A percentile compares a stretch with the other conserved stretches of the same genome.
phyloP scores from a whole-genome alignment of 2,329 filamentous ascomycete species.

The Hypoxylon sp. region DNA sequence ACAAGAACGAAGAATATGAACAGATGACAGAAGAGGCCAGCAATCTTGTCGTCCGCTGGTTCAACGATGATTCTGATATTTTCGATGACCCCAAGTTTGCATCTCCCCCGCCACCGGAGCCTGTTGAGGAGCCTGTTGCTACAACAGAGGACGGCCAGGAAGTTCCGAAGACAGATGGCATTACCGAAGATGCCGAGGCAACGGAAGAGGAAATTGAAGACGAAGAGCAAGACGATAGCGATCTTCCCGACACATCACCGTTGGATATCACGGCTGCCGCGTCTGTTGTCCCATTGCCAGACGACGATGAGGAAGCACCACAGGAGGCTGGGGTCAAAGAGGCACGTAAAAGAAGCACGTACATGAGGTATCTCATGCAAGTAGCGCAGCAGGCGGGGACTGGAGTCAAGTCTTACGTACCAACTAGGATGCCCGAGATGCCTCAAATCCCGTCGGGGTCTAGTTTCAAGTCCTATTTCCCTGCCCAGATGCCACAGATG shows the following conservation, averaged over 20 bases:
- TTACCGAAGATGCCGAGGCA: conserved; percentile 42
- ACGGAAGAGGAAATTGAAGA: conserved; percentile 28
- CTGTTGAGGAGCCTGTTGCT: conserved; percentile 54
- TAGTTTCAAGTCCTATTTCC: conserved; percentile 54
- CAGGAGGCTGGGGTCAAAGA: conserved; percentile 55
- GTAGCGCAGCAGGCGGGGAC: conserved; percentile 66
- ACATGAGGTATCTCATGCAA: conserved; percentile 65
- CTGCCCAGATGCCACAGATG: conserved; percentile 53
- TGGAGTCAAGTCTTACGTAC: conserved; percentile 62
- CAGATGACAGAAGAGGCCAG: conserved; percentile 72
- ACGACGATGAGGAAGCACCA: conserved; percentile 56
- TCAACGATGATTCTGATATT: conserved; percentile 61
- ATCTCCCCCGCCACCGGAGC: conserved; percentile 58
- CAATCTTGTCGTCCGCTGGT: conserved; percentile 71
- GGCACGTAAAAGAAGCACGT: conserved; percentile 58
- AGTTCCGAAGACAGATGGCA: conserved; percentile 50
- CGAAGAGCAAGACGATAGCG: conserved; percentile 40
- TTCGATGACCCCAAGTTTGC: conserved; percentile 65
- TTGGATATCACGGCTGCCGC: conserved; percentile 69
- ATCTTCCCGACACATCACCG: conserved; percentile 61
- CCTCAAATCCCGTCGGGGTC: conserved; percentile 54
- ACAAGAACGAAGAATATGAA: conserved; percentile 75
- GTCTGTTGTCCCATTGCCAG: conserved; percentile 64
- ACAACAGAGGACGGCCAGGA: conserved; percentile 54
- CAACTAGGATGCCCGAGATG: conserved; percentile 60